phyloP scores from a whole-genome alignment of 768 basidiomycete species.

The Gloeostereum incarnatum region DNA sequence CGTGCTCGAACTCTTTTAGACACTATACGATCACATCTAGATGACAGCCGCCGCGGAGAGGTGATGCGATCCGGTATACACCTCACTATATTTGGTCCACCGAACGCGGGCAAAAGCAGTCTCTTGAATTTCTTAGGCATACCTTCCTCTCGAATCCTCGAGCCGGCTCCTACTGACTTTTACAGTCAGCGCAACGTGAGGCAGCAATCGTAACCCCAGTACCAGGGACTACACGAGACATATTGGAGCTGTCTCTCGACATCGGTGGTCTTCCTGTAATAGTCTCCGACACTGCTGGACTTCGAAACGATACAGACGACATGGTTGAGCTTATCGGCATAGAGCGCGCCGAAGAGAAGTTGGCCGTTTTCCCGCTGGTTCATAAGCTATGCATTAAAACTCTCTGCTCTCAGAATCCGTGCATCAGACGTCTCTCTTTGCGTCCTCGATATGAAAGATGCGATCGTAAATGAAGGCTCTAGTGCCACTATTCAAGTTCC shows the following conservation, averaged over 20 bases:
- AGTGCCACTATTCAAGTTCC: conserved; percentile 27
- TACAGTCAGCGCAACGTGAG: conserved; percentile 60
- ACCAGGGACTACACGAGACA: conserved; percentile 85
- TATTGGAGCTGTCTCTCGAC: conserved; percentile 78
- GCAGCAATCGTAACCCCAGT: conserved; percentile 85
- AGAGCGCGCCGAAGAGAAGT: conserved; percentile 63
- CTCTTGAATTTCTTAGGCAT: conserved; percentile 76
- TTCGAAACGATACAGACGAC: conserved; percentile 60
- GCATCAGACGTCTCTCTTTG: conserved; percentile 70
- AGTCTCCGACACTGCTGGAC: conserved; percentile 80
- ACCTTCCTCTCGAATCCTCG: not conserved
- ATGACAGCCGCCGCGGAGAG: conserved; percentile 73
- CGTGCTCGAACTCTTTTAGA: conserved; percentile 39
- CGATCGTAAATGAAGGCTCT: too few relatives aligned
- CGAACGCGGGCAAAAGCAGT: conserved; percentile 92
- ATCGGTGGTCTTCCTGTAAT: conserved; percentile 81
- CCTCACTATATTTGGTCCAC: conserved; percentile 85
- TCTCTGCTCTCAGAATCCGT: conserved; percentile 37
- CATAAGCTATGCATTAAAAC: conserved; percentile 1
- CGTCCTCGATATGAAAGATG: too few relatives aligned
- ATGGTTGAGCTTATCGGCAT: conserved; percentile 78
- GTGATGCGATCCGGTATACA: conserved; percentile 76
- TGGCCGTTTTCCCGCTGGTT: conserved; percentile 13
- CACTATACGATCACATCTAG: conserved; percentile 46
- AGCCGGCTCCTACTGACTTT: not conserved